phyloP scores from a whole-genome alignment of 2,329 filamentous ascomycete genomes.

The Botrytis elliptica region DNA sequence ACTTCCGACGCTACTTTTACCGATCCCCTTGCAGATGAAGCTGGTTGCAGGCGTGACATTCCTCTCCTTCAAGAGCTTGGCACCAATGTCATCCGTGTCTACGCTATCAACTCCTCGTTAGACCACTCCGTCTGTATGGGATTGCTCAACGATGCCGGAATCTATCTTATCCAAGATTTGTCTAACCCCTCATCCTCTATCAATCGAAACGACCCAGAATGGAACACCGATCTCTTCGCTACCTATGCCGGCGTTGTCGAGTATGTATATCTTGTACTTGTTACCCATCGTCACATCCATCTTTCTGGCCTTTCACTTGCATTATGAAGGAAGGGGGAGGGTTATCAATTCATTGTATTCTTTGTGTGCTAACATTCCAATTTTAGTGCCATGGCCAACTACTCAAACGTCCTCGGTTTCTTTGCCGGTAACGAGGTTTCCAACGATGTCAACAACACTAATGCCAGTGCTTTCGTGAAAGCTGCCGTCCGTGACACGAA shows the following conservation, averaged over 20 bases:
- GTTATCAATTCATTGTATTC: neutral
- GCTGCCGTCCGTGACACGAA: slow-evolving; percentile 96
- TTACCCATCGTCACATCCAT: neutral
- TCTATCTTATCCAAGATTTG: slow-evolving; percentile 93
- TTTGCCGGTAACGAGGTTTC: slow-evolving; percentile 98
- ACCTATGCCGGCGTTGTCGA: slow-evolving; percentile 87
- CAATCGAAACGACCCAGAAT: slow-evolving; percentile 74
- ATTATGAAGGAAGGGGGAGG: no score
- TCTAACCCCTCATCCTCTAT: slow-evolving; percentile 80
- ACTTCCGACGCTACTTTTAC: slow-evolving; percentile 59
- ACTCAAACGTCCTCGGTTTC: slow-evolving; percentile 93
- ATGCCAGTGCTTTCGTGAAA: slow-evolving; percentile 92
- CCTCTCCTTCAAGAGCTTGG: slow-evolving; percentile 73
- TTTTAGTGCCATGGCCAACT: slow-evolving; percentile 63
- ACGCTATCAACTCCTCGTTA: slow-evolving; percentile 78
- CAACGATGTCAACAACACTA: slow-evolving; percentile 84
- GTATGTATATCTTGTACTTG: slow-evolving; percentile 13
- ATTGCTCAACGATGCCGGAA: slow-evolving; percentile 76
- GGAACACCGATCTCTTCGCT: slow-evolving; percentile 74
- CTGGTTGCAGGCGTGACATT: slow-evolving; percentile 78
- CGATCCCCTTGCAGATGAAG: slow-evolving; percentile 76
- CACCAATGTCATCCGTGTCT: slow-evolving; percentile 94
- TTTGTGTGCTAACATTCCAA: neutral
- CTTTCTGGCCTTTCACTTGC: neutral
- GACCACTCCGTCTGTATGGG: slow-evolving; percentile 86